Conservation (phyloP, 2,329 filamentous ascomycete genomes). For the Alternaria angustiovoidea region DNA sequence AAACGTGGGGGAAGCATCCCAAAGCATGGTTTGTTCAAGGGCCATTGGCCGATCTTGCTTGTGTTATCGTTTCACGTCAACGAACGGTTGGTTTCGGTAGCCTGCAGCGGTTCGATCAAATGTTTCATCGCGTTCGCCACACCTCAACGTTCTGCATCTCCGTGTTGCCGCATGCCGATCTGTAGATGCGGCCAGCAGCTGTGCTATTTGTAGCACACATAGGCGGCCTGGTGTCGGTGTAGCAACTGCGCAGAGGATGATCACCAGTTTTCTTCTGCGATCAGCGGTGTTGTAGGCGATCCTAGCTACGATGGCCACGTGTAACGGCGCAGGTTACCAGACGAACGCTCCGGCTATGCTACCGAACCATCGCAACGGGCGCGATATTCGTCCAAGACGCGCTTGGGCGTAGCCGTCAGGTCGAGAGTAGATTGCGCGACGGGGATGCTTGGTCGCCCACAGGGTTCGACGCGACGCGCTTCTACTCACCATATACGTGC, state of each 20-base stretch:
- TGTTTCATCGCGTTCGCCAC: constrained; percentile 36
- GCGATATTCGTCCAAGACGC: constrained; percentile 14
- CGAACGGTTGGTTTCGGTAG: constrained; percentile 37
- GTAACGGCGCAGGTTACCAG: constrained; percentile 29
- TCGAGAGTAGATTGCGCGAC: constrained; percentile 4
- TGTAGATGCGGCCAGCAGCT: constrained; percentile 24
- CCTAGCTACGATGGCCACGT: constrained; percentile 23
- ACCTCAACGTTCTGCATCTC: constrained; percentile 26
- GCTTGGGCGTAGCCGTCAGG: constrained; percentile 6
- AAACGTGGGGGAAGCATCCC: constrained; percentile 26
- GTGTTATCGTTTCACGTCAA: constrained; percentile 34
- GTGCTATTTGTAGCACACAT: constrained; percentile 30
- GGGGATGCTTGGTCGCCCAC: constrained; percentile 11
- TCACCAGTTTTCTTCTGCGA: constrained; percentile 14
- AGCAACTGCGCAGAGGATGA: constrained; percentile 8
- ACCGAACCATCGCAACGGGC: constrained; percentile 37
- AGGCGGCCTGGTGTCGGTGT: constrained; percentile 34
- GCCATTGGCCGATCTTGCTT: constrained; percentile 33
- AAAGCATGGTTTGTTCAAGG: constrained; percentile 20
- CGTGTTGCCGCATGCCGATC: constrained; percentile 35
- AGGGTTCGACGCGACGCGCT: constrained; percentile 8
- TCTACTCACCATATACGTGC: constrained; percentile 12
- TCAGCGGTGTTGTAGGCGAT: constrained; percentile 18
- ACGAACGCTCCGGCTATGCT: constrained; percentile 32
- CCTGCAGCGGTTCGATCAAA: constrained; percentile 33